These are phyloP conservation scores for Excoecaria agallocha DNA, from an alignment of 345 rosid genomes.

Conservation along the genomic window DNA sequence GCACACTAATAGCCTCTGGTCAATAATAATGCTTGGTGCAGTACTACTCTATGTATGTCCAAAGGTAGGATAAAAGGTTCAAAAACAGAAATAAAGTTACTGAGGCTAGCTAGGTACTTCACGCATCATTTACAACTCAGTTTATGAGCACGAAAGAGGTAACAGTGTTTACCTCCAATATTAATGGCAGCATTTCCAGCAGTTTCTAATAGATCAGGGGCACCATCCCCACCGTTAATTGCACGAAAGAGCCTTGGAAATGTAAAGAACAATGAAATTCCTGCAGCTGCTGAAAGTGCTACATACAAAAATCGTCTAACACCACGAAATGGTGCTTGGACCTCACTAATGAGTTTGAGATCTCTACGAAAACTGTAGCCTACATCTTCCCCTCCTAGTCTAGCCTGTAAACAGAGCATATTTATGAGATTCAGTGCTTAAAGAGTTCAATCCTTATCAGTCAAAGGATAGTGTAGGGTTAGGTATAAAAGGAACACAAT, in stretches of 20 bases:
- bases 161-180: constrained; percentile 63
- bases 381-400: constrained; percentile 91
- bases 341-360: constrained; percentile 92
- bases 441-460: background rate
- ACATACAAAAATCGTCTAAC: constrained; percentile 75
- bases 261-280: constrained; percentile 81
- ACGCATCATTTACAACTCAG: background rate
- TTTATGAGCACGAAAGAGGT: background rate
- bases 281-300: constrained; percentile 86
- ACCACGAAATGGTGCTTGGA: constrained; percentile 97
- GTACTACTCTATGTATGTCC: background rate
- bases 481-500: background rate
- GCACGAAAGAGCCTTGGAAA: constrained; percentile 75
- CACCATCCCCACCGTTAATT: constrained; percentile 67
- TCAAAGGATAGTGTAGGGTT: background rate
- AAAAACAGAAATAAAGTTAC: background rate
- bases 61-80: background rate
- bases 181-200: constrained; percentile 80
- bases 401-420: constrained; percentile 56
- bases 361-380: constrained; percentile 87
- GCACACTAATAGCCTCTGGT: constrained; percentile 14
- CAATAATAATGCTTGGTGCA: background rate
- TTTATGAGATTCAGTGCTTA: constrained; percentile 10
- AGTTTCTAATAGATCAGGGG: constrained; percentile 76
- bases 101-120: background rate